Conservation (phyloP, 75 land plant species). For the Pseudotsuga menziesii region DNA sequence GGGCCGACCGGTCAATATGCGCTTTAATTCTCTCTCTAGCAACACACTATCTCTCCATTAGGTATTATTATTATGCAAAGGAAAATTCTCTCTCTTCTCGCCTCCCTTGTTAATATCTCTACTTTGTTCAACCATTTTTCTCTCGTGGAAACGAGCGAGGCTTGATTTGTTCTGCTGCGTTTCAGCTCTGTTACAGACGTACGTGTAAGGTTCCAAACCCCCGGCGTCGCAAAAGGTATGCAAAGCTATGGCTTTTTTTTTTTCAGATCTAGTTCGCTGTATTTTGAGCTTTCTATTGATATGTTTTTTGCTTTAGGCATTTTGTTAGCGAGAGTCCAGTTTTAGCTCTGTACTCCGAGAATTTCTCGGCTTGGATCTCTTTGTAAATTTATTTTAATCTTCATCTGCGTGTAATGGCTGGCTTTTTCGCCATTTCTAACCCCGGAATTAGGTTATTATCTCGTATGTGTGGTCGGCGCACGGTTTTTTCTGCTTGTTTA, state of each 20-base stretch:
- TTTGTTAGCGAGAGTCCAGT: too few species aligned
- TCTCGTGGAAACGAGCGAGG: neutral
- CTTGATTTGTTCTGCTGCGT: neutral
- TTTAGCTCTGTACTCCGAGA: too few species aligned
- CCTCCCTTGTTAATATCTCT: neutral
- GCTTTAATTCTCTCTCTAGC: constrained; percentile 1
- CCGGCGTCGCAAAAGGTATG: neutral
- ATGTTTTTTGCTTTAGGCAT: too few species aligned
- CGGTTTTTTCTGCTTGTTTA: too few species aligned
- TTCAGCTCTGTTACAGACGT: neutral
- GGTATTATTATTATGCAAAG: neutral
- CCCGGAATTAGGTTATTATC: too few species aligned
- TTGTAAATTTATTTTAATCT: too few species aligned
- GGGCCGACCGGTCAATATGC: neutral
- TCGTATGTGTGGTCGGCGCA: too few species aligned
- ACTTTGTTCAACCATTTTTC: neutral
- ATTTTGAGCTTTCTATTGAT: too few species aligned
- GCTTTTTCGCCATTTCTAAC: too few species aligned
- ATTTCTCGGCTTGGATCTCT: too few species aligned
- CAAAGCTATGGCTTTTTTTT: neutral
- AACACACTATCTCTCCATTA: neutral
- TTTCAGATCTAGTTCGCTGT: too few species aligned
- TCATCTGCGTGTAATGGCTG: too few species aligned
- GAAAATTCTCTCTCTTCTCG: neutral
- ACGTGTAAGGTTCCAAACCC: neutral